phyloP scores from a whole-genome alignment of 192 early-diverging fungal genomes.

The Coemansia aciculifera region DNA sequence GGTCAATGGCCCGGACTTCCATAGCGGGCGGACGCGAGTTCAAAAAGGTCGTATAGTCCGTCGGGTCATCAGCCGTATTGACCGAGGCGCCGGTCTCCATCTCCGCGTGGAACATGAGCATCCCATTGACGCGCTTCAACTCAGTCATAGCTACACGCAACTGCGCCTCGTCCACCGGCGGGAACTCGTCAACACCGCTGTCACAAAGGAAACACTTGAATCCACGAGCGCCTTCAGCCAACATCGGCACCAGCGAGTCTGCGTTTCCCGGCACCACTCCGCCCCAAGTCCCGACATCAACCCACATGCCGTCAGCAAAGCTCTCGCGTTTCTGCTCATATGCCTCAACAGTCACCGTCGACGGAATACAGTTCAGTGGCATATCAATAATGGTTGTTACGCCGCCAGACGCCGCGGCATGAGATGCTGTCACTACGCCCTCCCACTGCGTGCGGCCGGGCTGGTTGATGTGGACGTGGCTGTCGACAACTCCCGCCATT shows the following conservation, averaged over 20 bases:
- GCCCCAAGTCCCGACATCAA: constrained; percentile 79
- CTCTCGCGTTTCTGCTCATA: constrained; percentile 66
- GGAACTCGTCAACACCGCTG: constrained; percentile 83
- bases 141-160: constrained; percentile 68
- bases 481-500: constrained; percentile 76
- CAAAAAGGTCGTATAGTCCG: constrained; percentile 67
- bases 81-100: constrained; percentile 52
- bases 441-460: constrained; percentile 86
- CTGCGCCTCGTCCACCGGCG: constrained; percentile 70
- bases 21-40: constrained; percentile 68
- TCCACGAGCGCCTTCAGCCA: constrained; percentile 69
- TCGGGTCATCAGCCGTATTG: constrained; percentile 53
- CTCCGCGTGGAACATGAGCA: constrained; percentile 83
- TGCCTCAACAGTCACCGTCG: constrained; percentile 71
- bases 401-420: constrained; percentile 80
- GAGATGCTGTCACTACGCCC: constrained; percentile 76
- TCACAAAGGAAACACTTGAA: constrained; percentile 88
- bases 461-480: constrained; percentile 84
- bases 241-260: constrained; percentile 62
- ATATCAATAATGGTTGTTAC: constrained; percentile 81
- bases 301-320: constrained; percentile 69
- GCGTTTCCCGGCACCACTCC: constrained; percentile 77
- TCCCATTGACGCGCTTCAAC: constrained; percentile 55
- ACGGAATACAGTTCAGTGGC: constrained; percentile 87
- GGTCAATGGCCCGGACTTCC: constrained; percentile 73